Evolutionary conservation across 2,329 filamentous ascomycete genomes (phyloP).

Genomic region (Ascochyta koolunga): DNA sequence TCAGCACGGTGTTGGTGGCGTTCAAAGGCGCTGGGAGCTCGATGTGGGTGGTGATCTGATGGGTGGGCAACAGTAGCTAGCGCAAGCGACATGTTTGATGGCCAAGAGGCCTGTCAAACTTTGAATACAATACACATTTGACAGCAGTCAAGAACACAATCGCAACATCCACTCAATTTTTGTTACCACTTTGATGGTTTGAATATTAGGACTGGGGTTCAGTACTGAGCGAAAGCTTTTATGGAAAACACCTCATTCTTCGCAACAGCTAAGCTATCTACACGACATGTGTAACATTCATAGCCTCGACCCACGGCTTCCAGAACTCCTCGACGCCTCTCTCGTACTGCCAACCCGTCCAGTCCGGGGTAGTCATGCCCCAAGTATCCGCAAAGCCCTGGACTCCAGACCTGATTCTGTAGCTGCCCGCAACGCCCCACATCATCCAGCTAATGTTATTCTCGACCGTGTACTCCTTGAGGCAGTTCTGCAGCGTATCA

Average conservation of each 20-base stretch:
- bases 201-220: background rate
- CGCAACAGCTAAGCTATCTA: background rate
- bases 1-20: slow-evolving; percentile 14
- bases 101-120: slow-evolving; percentile 12
- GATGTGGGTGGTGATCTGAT: slow-evolving; percentile 2
- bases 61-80: background rate
- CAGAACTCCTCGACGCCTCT: slow-evolving; percentile 56
- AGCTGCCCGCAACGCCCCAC: slow-evolving; percentile 58
- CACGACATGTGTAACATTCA: slow-evolving; percentile 39
- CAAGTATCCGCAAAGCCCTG: slow-evolving; percentile 57
- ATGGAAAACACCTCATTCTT: too few relatives aligned
- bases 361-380: slow-evolving; percentile 57
- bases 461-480: slow-evolving; percentile 53
- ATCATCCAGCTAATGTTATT: slow-evolving; percentile 58
- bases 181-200: background rate
- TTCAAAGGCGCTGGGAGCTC: slow-evolving; percentile 4
- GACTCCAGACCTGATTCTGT: slow-evolving; percentile 53
- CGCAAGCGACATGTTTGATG: slow-evolving; percentile 5
- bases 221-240: background rate
- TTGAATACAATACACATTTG: slow-evolving; percentile 9
- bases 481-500: slow-evolving; percentile 55
- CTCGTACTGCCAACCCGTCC: slow-evolving; percentile 55
- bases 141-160: background rate
- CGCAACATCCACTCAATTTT: background rate
- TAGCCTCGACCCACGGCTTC: slow-evolving; percentile 58